Percentiles rank a stretch among this genome's conserved stretches.
Evolutionary conservation across 2,329 filamentous ascomycete genomes (phyloP).

Genomic region (Metarhizium rileyi): DNA sequence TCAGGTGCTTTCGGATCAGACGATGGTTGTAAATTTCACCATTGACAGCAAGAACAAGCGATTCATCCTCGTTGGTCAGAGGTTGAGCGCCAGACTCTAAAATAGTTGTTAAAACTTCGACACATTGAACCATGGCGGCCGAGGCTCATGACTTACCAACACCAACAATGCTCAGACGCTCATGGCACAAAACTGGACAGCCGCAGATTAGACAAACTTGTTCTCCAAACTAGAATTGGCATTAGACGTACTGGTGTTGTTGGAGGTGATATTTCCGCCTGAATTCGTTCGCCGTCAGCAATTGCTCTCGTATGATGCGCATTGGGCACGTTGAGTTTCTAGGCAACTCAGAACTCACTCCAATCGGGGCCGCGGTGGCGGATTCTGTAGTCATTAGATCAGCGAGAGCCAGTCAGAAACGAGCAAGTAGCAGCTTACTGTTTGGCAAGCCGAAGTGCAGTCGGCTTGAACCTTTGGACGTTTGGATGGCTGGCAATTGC

Average conservation of each 20-base stretch:
- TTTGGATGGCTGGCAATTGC: slow-evolving; percentile 61
- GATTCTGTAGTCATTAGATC: slow-evolving; percentile 44
- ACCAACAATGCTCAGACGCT: slow-evolving; percentile 94
- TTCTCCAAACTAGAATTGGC: neutral
- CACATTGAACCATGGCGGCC: neutral
- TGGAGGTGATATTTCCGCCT: slow-evolving; percentile 83
- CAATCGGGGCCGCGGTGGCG: slow-evolving; percentile 97
- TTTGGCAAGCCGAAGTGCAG: slow-evolving; percentile 86
- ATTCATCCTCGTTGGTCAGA: slow-evolving; percentile 81
- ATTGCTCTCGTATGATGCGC: neutral
- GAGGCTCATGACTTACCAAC: slow-evolving; percentile 54
- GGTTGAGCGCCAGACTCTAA: slow-evolving; percentile 91
- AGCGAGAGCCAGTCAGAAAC: slow-evolving; percentile 1
- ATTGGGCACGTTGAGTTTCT: neutral
- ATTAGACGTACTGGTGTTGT: slow-evolving; percentile 71
- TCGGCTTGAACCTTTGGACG: slow-evolving; percentile 93
- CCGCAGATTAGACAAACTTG: slow-evolving; percentile 1
- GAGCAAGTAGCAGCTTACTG: slow-evolving; percentile 48
- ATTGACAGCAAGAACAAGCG: slow-evolving; percentile 89
- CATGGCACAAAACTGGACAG: slow-evolving; percentile 76
- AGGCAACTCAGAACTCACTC: slow-evolving; percentile 56
- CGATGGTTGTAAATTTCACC: slow-evolving; percentile 99
- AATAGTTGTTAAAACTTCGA: slow-evolving; percentile 1
- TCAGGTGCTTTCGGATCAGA: slow-evolving; percentile 78
- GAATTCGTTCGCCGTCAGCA: slow-evolving; percentile 4